These are phyloP conservation scores for Ophiostoma tasmaniense DNA, from an alignment of 2,329 filamentous ascomycete genomes.

Conservation along the genomic window DNA sequence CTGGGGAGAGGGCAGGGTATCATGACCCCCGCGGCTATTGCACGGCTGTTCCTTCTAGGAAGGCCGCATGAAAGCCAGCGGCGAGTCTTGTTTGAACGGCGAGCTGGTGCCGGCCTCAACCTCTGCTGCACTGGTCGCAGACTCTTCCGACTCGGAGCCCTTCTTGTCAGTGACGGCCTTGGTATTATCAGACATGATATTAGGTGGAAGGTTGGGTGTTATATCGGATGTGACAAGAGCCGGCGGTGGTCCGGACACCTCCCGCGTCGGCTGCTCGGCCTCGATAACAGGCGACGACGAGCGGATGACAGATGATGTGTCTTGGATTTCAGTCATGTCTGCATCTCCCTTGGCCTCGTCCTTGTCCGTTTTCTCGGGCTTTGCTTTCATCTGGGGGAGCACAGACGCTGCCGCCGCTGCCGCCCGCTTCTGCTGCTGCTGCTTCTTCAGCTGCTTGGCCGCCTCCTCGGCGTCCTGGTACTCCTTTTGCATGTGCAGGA, in stretches of 20 bases:
- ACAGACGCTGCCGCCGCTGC: not conserved
- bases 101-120: slow-evolving; percentile 13
- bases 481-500: slow-evolving; percentile 54
- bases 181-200: not conserved
- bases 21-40: not conserved
- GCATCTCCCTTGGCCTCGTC: not conserved
- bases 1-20: not conserved
- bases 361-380: not conserved
- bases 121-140: slow-evolving; percentile 3
- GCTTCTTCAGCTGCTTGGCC: slow-evolving; percentile 25
- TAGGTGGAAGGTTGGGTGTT: not conserved
- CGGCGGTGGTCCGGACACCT: not conserved
- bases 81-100: slow-evolving; percentile 15
- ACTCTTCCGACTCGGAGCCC: not conserved
- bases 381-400: not conserved
- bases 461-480: slow-evolving; percentile 41
- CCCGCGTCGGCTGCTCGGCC: not conserved
- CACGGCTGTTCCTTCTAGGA: slow-evolving; percentile 5
- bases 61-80: slow-evolving; percentile 4
- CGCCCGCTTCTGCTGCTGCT: not conserved
- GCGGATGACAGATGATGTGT: not conserved
- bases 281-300: slow-evolving; percentile 5
- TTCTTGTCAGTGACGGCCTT: not conserved
- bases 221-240: not conserved
- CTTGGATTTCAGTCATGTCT: not conserved